Percentiles rank a stretch among this genome's conserved stretches.
These are phyloP conservation scores for Albugo candida DNA, from an alignment of 352 stramenopile species.

Conservation along the genomic window DNA sequence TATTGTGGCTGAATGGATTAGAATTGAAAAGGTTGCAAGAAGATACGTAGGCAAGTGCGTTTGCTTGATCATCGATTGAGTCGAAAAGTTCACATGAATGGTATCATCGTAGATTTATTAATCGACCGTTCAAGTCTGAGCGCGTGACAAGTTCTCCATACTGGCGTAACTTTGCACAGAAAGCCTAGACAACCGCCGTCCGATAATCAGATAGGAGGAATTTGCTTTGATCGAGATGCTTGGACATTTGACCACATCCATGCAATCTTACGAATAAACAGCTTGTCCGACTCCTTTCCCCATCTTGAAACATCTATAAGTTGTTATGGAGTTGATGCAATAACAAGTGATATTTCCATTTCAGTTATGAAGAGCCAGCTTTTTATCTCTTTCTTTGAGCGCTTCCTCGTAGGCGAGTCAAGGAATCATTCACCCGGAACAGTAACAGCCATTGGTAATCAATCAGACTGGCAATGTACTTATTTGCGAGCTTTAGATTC, in stretches of 20 bases:
- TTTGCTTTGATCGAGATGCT: constrained; percentile 56
- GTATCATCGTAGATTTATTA: constrained; percentile 38
- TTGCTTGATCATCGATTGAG: not conserved
- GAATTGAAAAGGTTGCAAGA: constrained; percentile 42
- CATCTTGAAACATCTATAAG: too few species aligned
- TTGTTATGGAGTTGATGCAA: too few species aligned
- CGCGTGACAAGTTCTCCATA: constrained; percentile 58
- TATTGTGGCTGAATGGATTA: constrained; percentile 46
- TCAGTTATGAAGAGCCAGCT: too few species aligned
- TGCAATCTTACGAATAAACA: constrained; percentile 38
- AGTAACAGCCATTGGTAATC: not conserved
- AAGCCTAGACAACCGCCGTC: constrained; percentile 30
- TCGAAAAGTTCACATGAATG: not conserved
- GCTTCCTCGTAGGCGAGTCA: not conserved
- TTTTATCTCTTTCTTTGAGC: too few species aligned
- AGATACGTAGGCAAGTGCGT: constrained; percentile 31
- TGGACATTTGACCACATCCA: constrained; percentile 59
- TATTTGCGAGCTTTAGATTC: constrained; percentile 17
- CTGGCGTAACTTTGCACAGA: constrained; percentile 60
- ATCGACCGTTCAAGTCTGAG: constrained; percentile 43
- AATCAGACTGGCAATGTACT: not conserved
- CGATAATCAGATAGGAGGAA: constrained; percentile 28
- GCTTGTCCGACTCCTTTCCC: constrained; percentile 44
- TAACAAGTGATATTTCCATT: too few species aligned
- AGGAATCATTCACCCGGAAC: constrained; percentile 2